Conservation (phyloP, 345 rosid species). For the Arabidopsis arenosa region DNA sequence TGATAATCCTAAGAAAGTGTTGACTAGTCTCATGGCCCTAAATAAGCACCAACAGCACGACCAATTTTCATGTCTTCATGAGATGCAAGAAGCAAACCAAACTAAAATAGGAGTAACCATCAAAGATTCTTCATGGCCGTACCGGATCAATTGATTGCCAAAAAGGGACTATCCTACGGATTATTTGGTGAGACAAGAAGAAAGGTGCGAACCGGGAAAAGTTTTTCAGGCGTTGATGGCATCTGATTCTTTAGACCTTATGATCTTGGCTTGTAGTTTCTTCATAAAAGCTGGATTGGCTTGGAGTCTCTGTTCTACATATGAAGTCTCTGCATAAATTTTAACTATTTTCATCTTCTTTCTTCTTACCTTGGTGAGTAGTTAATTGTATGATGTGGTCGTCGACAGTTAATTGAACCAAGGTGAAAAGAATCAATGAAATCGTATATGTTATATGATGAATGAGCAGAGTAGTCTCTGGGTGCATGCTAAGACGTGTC, state of each 20-base stretch:
- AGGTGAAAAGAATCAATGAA: too few relatives aligned
- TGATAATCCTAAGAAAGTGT: constrained; percentile 18
- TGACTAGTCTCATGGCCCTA: constrained; percentile 5
- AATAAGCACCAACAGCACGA: too few relatives aligned
- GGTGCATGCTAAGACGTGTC: too few relatives aligned
- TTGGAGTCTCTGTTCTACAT: constrained; percentile 77
- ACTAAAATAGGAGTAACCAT: constrained; percentile 21
- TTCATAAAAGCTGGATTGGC: constrained; percentile 89
- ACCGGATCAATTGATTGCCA: constrained; percentile 9
- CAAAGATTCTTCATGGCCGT: constrained; percentile 12
- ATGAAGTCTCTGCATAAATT: constrained; percentile 40
- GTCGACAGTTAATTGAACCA: too few relatives aligned
- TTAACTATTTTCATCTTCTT: too few relatives aligned
- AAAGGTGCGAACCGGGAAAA: not conserved
- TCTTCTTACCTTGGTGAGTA: too few relatives aligned
- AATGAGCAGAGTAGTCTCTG: too few relatives aligned
- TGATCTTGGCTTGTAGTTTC: constrained; percentile 71
- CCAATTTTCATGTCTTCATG: not conserved
- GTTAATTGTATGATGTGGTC: too few relatives aligned
- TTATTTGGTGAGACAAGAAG: constrained; percentile 17
- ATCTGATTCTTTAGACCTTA: constrained; percentile 49
- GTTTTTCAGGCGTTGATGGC: constrained; percentile 48
- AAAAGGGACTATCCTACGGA: constrained; percentile 3
- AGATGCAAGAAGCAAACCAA: constrained; percentile 1
- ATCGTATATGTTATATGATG: too few relatives aligned